Conservation (phyloP, 2,329 filamentous ascomycete genomes). For the Daldinia sp. region DNA sequence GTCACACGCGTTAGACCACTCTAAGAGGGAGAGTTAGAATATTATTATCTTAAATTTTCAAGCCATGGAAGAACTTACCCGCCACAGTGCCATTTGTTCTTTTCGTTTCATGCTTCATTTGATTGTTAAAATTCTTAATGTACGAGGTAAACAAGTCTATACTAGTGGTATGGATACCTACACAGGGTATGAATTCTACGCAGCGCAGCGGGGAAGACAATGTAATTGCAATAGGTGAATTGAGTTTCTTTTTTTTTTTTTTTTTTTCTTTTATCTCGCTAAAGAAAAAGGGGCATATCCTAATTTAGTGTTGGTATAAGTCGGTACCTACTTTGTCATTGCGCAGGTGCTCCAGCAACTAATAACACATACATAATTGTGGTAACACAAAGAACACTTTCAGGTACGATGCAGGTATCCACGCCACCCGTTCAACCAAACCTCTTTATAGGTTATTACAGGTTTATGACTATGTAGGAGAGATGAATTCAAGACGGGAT, state of each 20-base stretch:
- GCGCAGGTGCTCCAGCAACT: too few relatives aligned
- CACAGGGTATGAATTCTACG: not conserved
- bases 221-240: not conserved
- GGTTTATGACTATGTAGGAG: too few relatives aligned
- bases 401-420: not conserved
- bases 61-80: slow-evolving; percentile 7
- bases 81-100: slow-evolving; percentile 12
- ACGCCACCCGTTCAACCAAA: not conserved
- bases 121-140: not conserved
- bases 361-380: not conserved
- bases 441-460: too few relatives aligned
- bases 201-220: not conserved
- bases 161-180: slow-evolving; percentile 1
- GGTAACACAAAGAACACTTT: not conserved
- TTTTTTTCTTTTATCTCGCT: not conserved
- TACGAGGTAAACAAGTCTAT: not conserved
- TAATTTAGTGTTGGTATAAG: not conserved
- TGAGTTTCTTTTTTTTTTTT: too few relatives aligned
- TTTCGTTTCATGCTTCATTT: not conserved
- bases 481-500: too few relatives aligned
- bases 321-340: too few relatives aligned
- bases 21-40: slow-evolving; percentile 1
- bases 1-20: slow-evolving; percentile 33
- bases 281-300: not conserved
- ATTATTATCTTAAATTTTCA: not conserved